Conservation (phyloP, 306 rosid genomes). For the Parietaria judaica region DNA sequence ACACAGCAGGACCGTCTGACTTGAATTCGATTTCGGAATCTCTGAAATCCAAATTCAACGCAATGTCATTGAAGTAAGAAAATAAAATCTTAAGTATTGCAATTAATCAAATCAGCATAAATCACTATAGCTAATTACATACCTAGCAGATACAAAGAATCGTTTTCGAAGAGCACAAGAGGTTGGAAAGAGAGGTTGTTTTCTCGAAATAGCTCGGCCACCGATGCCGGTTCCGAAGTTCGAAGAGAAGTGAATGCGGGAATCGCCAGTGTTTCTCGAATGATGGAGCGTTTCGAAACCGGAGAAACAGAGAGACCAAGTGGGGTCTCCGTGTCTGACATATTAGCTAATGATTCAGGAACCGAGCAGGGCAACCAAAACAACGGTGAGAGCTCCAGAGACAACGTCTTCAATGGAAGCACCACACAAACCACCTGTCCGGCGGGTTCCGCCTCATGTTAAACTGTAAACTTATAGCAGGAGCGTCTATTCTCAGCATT, state of each 20-base stretch:
- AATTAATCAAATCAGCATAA: no score
- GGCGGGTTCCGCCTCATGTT: conserved; percentile 37
- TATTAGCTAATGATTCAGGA: conserved; percentile 19
- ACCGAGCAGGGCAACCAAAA: conserved; percentile 30
- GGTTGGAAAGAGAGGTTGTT: conserved; percentile 85
- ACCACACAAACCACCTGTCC: conserved; percentile 37
- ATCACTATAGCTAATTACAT: no score
- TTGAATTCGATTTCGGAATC: conserved; percentile 72
- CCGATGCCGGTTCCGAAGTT: conserved; percentile 48
- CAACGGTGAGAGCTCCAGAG: conserved; percentile 29
- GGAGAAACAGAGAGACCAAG: conserved; percentile 28
- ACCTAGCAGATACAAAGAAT: conserved; percentile 64
- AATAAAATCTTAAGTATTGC: no score
- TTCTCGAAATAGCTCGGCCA: conserved; percentile 53
- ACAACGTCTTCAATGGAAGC: conserved; percentile 24
- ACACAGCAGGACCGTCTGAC: conserved; percentile 75
- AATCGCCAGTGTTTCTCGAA: conserved; percentile 51
- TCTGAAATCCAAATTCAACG: conserved; percentile 53
- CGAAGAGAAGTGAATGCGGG: conserved; percentile 53
- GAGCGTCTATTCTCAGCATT: conserved; percentile 55
- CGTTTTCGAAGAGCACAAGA: conserved; percentile 69
- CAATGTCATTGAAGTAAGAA: conserved; percentile 59
- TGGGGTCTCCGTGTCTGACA: conserved; percentile 30
- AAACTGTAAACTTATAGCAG: conserved; percentile 24
- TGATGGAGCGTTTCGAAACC: conserved; percentile 51